These are phyloP conservation scores for Furculomyces boomerangus DNA, from an alignment of 371 early-diverging fungal genomes.

Conservation along the genomic window DNA sequence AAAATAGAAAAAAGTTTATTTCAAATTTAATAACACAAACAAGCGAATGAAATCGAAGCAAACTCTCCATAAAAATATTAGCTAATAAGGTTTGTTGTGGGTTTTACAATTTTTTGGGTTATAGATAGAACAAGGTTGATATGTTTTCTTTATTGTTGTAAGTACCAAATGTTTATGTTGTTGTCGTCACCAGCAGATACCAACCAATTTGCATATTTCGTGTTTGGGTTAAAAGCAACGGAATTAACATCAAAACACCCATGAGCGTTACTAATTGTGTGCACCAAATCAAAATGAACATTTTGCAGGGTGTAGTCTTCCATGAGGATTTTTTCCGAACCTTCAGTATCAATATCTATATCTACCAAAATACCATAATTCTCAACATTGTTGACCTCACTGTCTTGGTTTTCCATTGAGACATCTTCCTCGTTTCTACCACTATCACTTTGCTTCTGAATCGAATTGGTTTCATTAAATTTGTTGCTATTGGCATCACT, in stretches of 20 bases:
- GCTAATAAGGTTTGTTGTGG: no score
- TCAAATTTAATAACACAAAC: no score
- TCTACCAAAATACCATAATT: no score
- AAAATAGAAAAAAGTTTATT: no score
- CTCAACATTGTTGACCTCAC: no score
- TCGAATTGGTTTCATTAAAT: not conserved
- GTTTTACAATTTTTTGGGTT: no score
- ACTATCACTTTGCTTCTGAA: not conserved
- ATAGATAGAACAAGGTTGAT: no score
- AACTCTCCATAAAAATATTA: no score
- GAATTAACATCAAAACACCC: slow-evolving; percentile 75
- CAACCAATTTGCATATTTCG: slow-evolving; percentile 38
- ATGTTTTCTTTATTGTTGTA: slow-evolving; percentile 4
- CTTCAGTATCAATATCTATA: no score
- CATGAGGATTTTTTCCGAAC: not conserved
- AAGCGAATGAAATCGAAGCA: no score
- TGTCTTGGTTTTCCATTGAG: no score
- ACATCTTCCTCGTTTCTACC: no score
- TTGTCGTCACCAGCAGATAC: slow-evolving; percentile 84
- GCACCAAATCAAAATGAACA: slow-evolving; percentile 5
- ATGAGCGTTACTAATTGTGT: slow-evolving; percentile 33
- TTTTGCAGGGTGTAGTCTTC: not conserved
- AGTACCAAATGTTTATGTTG: slow-evolving; percentile 40
- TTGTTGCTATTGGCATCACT: not conserved
- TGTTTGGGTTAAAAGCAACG: slow-evolving; percentile 67